Percentiles rank a stretch among this genome's conserved stretches.
Evolutionary conservation across 352 stramenopile species (phyloP).

Genomic region (Globisporangium parvum): DNA sequence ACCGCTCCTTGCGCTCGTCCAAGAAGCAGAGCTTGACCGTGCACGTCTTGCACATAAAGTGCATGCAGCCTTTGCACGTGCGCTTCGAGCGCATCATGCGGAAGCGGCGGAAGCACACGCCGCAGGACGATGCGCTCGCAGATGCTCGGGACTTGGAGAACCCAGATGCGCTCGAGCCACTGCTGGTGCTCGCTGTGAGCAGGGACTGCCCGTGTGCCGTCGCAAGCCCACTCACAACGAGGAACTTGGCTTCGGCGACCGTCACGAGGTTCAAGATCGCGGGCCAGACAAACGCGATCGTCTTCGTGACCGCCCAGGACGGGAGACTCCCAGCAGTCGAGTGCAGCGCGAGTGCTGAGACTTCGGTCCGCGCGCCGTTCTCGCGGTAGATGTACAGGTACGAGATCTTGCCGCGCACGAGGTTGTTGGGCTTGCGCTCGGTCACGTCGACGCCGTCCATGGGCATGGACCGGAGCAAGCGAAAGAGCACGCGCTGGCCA

Average conservation of each 20-base stretch:
- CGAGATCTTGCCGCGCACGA: slow-evolving; percentile 36
- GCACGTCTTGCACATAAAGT: slow-evolving; percentile 27
- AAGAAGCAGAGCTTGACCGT: slow-evolving; percentile 26
- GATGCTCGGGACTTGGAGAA: slow-evolving; percentile 1
- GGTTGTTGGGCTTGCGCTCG: slow-evolving; percentile 18
- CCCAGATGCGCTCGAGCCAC: neutral
- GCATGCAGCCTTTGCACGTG: slow-evolving; percentile 21
- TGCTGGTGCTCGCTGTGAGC: slow-evolving; percentile 1
- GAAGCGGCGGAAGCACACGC: slow-evolving; percentile 33
- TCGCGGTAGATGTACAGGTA: slow-evolving; percentile 32
- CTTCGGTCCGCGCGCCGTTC: slow-evolving; percentile 25
- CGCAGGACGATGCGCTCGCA: slow-evolving; percentile 17
- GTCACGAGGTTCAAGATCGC: slow-evolving; percentile 31
- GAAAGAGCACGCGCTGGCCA: slow-evolving; percentile 33
- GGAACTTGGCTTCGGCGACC: slow-evolving; percentile 21
- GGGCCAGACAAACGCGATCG: slow-evolving; percentile 28
- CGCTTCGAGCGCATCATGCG: slow-evolving; percentile 30
- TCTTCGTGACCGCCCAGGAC: slow-evolving; percentile 31
- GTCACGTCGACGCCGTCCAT: slow-evolving; percentile 30
- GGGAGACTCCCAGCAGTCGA: slow-evolving; percentile 28
- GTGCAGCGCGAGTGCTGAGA: slow-evolving; percentile 26
- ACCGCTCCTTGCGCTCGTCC: slow-evolving; percentile 27
- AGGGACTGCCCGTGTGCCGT: slow-evolving; percentile 1
- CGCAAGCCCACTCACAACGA: slow-evolving; percentile 22
- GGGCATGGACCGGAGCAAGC: slow-evolving; percentile 29